Evolutionary conservation across 495 filamentous ascomycete genomes (phyloP).

Genomic region (Talaromyces borbonicus): DNA sequence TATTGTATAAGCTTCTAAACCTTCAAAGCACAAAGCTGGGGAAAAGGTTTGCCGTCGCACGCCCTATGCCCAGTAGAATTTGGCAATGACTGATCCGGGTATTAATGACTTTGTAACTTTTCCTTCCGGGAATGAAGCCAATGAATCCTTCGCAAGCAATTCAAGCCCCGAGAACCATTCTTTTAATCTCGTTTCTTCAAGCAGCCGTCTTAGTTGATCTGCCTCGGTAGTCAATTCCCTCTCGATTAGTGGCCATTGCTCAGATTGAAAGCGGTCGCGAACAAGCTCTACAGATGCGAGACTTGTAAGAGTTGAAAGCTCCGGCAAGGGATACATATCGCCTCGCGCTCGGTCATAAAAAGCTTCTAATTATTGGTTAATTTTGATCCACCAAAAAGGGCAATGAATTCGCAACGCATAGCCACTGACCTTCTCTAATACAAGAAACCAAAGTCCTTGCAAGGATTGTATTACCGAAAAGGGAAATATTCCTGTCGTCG

Average conservation of each 20-base stretch:
- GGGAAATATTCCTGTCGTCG: constrained; percentile 15
- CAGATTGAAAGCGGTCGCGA: constrained; percentile 42
- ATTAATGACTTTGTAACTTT: not conserved
- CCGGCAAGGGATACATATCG: constrained; percentile 29
- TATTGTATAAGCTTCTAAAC: too few relatives aligned
- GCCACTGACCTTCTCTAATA: constrained; percentile 26
- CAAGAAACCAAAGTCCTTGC: constrained; percentile 23
- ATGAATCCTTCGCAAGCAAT: constrained; percentile 19
- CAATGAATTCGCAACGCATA: not conserved
- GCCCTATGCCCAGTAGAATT: not conserved
- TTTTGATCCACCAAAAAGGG: constrained; percentile 3
- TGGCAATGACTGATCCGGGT: not conserved
- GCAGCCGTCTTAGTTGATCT: constrained; percentile 34
- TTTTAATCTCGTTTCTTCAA: constrained; percentile 50
- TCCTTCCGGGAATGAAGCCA: not conserved
- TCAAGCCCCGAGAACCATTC: constrained; percentile 49
- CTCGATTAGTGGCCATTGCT: constrained; percentile 39
- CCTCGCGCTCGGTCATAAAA: constrained; percentile 10
- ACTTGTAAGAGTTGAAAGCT: constrained; percentile 39
- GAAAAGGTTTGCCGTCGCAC: too few relatives aligned
- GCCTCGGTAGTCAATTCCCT: constrained; percentile 47
- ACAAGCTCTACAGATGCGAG: constrained; percentile 41
- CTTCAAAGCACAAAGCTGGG: too few relatives aligned
- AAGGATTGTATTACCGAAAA: constrained; percentile 23
- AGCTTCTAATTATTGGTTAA: constrained; percentile 14